Base-by-base conservation (phyloP, 2,329 filamentous ascomycete genomes). In the Phaeosphaeriaceae sp. region DNA sequence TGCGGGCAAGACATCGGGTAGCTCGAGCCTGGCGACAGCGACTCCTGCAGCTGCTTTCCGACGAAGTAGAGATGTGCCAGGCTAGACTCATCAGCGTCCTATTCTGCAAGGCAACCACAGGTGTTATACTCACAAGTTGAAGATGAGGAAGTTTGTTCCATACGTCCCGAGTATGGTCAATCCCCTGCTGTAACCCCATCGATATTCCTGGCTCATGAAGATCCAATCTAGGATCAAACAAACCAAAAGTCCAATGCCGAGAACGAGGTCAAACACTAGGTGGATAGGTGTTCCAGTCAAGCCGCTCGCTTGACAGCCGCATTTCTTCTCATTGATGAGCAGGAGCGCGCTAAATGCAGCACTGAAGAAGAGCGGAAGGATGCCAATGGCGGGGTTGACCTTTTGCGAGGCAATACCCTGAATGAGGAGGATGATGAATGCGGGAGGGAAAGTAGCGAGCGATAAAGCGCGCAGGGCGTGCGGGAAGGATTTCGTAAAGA, bases 311-410 rank as follows among this genome's bases (percentile, higher is more conserved):
- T 63, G 56, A 48, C 71, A 73, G 2, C 67, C 67, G 48, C 70
- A 73, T 33, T 57, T 55, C 42, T 61, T 63, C 49, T 72, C 66
- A 40, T 73, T 70, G 51, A 64, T 58, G 15, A 75, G 63, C 1
- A 74, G 46, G 5, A 68, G 24, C 0, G 60, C 62, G 2, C 68
- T 64, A 47, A 60, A 73, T 0, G 60, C 56, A 1, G 71, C 53
- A 1, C 70, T 74, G 54, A 69, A 63, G 55, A 71, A 71, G 4
- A 75, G 61, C 0, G 72, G 72, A 0, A 75, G 31, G 25, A 75
- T 61, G 6, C 67, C 66, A 46, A 74, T 71, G 10, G 71, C 69
- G 2, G 72, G 72, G 27, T 73, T 71, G 1, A 71, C 69, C 11
- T 55, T 20, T 1, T 45, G 5, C 1, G 65, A 59, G 3, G 48